These are phyloP conservation scores for Dacryopinax spathularia DNA, from an alignment of 768 basidiomycete species.

Conservation along the genomic window DNA sequence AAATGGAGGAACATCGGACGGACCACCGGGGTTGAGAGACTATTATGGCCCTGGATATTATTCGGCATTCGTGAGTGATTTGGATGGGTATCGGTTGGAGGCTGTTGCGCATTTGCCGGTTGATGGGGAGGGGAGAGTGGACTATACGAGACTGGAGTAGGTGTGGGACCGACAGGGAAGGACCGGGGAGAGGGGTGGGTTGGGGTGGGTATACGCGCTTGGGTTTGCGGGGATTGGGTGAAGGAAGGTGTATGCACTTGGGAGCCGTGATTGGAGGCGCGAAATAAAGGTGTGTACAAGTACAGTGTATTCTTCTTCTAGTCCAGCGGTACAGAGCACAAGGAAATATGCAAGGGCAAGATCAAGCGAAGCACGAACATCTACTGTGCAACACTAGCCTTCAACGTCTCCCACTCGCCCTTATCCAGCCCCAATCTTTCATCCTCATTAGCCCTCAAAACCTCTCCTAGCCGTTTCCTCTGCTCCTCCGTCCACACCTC, in stretches of 20 bases:
- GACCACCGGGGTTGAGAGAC: background rate
- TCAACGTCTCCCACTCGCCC: constrained; percentile 20
- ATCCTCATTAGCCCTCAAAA: constrained; percentile 7
- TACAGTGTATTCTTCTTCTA: no score
- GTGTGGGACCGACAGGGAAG: no score
- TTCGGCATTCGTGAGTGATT: background rate
- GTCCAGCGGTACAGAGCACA: no score
- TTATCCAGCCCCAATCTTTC: constrained; percentile 21
- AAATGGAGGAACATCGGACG: background rate
- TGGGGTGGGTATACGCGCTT: no score
- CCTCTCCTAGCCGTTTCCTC: background rate
- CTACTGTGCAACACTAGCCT: constrained; percentile 5
- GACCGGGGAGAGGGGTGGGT: no score
- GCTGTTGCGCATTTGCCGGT: background rate
- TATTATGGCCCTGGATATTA: background rate
- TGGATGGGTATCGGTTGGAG: background rate
- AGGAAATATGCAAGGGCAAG: no score
- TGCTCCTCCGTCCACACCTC: constrained; percentile 6
- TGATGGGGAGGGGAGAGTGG: background rate
- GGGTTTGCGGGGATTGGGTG: no score
- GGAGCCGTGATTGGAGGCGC: background rate
- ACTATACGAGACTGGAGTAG: background rate
- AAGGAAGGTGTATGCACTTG: no score
- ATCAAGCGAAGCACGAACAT: no score
- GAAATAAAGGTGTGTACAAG: background rate